Conservation (phyloP, 2,329 filamentous ascomycete species). For the Colletotrichum sp. region DNA sequence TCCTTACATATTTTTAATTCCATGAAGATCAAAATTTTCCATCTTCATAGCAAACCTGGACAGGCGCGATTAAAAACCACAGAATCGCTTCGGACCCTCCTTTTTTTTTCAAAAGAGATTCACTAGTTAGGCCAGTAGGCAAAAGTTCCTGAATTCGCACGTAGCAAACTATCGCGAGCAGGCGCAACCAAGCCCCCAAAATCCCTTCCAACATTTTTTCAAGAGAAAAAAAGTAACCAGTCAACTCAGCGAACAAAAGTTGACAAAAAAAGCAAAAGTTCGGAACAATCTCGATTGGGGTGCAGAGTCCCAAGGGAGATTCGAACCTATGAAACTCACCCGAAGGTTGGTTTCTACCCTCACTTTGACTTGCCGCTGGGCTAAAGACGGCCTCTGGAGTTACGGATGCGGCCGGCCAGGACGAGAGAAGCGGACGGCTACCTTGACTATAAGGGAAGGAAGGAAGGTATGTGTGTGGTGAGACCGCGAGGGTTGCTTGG, state of each 20-base stretch:
- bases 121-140: no score
- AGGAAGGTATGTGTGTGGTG: background rate
- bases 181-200: background rate
- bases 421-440: background rate
- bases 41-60: accelerated
- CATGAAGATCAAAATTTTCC: background rate
- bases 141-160: no score
- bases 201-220: accelerated
- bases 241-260: background rate
- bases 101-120: no score
- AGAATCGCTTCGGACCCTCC: no score
- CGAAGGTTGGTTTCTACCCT: background rate
- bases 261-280: background rate
- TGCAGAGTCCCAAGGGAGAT: background rate
- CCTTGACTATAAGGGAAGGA: background rate
- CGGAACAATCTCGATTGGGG: background rate
- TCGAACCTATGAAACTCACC: background rate
- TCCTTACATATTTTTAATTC: background rate
- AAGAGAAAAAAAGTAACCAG: background rate
- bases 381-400: background rate
- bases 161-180: background rate
- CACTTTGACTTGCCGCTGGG: background rate
- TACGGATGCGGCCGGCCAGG: background rate
- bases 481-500: background rate
- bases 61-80: background rate